A percentile compares a stretch with the other conserved stretches of the same genome.
These are phyloP conservation scores for Blastomyces silverae DNA, from an alignment of 2,329 filamentous ascomycete genomes.

Conservation along the genomic window DNA sequence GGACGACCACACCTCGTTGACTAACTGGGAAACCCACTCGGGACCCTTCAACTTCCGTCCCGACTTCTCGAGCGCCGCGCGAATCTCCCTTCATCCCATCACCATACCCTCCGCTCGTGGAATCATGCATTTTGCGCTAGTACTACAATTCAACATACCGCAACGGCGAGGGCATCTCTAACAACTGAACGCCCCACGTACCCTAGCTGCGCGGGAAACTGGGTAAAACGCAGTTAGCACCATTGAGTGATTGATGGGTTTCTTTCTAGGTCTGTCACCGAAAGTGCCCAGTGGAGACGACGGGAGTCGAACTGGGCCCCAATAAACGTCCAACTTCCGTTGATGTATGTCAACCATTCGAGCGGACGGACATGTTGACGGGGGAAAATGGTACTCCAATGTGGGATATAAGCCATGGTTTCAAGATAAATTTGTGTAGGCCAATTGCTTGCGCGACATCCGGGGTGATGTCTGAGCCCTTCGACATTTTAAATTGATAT, in stretches of 20 bases:
- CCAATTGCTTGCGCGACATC: neutral
- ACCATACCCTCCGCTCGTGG: neutral
- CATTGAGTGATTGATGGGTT: constrained; percentile 3
- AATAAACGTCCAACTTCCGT: constrained; percentile 4
- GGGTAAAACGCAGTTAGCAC: neutral
- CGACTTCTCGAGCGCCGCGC: neutral
- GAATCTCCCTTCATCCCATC: neutral
- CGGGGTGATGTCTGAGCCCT: neutral
- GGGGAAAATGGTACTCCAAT: constrained; percentile 7
- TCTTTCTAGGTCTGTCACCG: neutral
- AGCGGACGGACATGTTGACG: constrained; percentile 7
- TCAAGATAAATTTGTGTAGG: neutral
- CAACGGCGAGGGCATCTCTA: neutral
- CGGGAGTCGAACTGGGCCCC: neutral
- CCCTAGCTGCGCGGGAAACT: neutral
- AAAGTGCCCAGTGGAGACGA: too few species aligned
- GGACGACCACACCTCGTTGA: neutral
- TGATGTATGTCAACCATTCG: neutral
- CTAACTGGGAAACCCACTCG: neutral
- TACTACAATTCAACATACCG: neutral
- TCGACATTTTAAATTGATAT: neutral
- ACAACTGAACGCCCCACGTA: neutral
- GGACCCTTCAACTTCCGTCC: neutral
- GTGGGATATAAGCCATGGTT: constrained; percentile 7
- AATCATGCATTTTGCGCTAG: neutral